Evolutionary conservation across 2,329 filamentous ascomycete genomes (phyloP), one percentile per base, ranked within the genome.

Genomic region (Didymella exigua): DNA sequence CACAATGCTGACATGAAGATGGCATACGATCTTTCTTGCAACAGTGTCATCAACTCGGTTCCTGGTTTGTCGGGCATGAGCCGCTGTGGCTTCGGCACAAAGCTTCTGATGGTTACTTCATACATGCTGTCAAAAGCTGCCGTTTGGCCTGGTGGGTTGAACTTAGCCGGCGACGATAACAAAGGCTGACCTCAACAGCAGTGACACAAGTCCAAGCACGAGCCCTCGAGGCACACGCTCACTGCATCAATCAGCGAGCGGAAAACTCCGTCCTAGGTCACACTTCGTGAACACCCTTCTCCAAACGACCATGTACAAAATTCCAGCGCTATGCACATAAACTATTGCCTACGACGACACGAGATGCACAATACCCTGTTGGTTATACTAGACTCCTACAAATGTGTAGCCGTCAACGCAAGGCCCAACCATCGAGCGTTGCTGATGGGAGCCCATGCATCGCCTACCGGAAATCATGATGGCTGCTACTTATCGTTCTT

Each of bases 71-170:
- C 84, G 23, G 82, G 84, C 67, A 85, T 54, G 80, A 87, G 67
- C 4, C 72, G 73, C 43, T 86, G 85, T 50, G 92, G 93, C 30
- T 95, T 90, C 72, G 92, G 90, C 23, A 88, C 89, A 58, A 95
- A 93, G 78, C 86, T 97, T 42, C 78, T 97, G 66, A 85, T 90
- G 67, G 84, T 95, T 49, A 95, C 90, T 60, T 90, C 92, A 42
- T 89, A 91, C 76, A 89, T 96, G 83, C 82, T 98, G 59, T 89
- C 93, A 63, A 91, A 91, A 76, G 89, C 91, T 59, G 89, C 90
- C 61, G 91, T 96, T 24, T 99, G 95, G 93, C 93, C 93, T 74
- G 88, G 90, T 93, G 79, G 81, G 86, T 79, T 33, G 18, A 13
- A 16, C 30, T n/a, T 11, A 24, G 21, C 16, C 14, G 10, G 7